Evolutionary conservation across 257 asterid species (phyloP).

Genomic region (Solanum lycopersicoides): DNA sequence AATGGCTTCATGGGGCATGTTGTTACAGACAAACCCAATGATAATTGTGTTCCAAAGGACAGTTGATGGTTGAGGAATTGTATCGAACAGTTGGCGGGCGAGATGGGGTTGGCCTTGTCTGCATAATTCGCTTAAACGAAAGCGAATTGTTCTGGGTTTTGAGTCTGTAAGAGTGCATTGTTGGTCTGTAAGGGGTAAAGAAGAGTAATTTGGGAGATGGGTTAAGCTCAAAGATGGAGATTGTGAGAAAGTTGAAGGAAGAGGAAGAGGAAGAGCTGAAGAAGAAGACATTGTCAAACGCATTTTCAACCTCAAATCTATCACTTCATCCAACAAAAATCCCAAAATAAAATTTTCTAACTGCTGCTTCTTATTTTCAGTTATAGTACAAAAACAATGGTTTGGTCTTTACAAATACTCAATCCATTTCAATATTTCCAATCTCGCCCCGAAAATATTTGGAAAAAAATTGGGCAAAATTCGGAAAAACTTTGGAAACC

Average conservation of each 20-base stretch:
- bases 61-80: slow-evolving; percentile 71
- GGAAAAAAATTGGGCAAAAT: no score
- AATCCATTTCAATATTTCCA: no score
- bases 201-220: slow-evolving; percentile 20
- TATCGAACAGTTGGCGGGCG: slow-evolving; percentile 74
- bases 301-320: no score
- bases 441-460: no score
- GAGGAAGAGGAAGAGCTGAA: no score
- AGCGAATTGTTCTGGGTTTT: slow-evolving; percentile 57
- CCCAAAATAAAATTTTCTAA: no score
- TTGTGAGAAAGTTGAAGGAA: slow-evolving; percentile 23
- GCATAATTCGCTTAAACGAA: slow-evolving; percentile 22
- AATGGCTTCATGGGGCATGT: slow-evolving; percentile 58
- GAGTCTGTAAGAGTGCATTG: background rate
- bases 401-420: no score
- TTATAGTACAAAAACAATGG: no score
- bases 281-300: no score
- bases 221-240: background rate
- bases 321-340: no score
- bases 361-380: no score
- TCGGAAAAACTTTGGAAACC: no score
- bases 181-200: slow-evolving; percentile 6
- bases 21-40: slow-evolving; percentile 65
- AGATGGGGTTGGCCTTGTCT: slow-evolving; percentile 4
- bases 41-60: slow-evolving; percentile 79